Evolutionary conservation across 2,329 filamentous ascomycete genomes (phyloP).

Genomic region (Xylariaceae sp.): DNA sequence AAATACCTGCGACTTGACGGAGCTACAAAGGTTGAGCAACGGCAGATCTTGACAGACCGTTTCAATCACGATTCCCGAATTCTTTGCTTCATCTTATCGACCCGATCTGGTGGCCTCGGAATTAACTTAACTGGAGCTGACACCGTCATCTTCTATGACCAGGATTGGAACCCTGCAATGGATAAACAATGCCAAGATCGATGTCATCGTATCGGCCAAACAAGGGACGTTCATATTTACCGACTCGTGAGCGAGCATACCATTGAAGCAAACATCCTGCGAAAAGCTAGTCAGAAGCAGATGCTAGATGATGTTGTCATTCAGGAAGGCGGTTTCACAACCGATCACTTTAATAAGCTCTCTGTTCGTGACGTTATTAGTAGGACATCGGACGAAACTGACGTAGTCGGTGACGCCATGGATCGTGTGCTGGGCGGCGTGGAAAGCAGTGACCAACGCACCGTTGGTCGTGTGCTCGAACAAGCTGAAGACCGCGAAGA

Average conservation of each 20-base stretch:
- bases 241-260: slow-evolving; percentile 91
- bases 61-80: slow-evolving; percentile 96
- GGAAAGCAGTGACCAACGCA: slow-evolving; percentile 62
- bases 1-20: slow-evolving; percentile 96
- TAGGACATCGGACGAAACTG: slow-evolving; percentile 57
- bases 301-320: slow-evolving; percentile 98
- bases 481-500: slow-evolving; percentile 93
- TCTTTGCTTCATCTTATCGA: slow-evolving; percentile 92
- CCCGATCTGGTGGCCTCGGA: slow-evolving; percentile 88
- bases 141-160: slow-evolving; percentile 97
- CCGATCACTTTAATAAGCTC: slow-evolving; percentile 87
- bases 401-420: slow-evolving; percentile 67
- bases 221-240: slow-evolving; percentile 96
- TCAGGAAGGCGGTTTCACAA: slow-evolving; percentile 96
- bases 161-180: slow-evolving; percentile 99
- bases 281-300: slow-evolving; percentile 95
- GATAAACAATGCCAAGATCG: slow-evolving; percentile 99
- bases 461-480: slow-evolving; percentile 74
- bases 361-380: slow-evolving; percentile 69
- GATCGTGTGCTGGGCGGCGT: slow-evolving; percentile 77
- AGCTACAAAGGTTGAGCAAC: slow-evolving; percentile 93
- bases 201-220: slow-evolving; percentile 96
- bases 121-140: slow-evolving; percentile 97
- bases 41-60: slow-evolving; percentile 91
- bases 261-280: slow-evolving; percentile 96